Conservation (phyloP, 805 yeast genomes). For the Candida incommunis region DNA sequence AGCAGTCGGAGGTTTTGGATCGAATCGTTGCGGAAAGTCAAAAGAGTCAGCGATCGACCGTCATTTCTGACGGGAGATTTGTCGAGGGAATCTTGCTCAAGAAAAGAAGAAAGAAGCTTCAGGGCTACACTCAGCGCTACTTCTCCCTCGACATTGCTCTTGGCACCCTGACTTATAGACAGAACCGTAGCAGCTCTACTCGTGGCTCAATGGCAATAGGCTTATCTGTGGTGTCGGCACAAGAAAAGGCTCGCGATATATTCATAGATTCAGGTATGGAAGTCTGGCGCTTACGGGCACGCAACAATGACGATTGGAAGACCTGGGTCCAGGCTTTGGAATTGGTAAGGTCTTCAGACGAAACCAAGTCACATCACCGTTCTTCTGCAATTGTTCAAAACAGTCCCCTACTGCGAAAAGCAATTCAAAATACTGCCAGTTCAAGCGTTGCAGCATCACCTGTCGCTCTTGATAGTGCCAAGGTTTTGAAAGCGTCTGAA, state of each 20-base stretch:
- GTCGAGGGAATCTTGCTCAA: conserved; percentile 70
- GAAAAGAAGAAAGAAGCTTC: conserved; percentile 68
- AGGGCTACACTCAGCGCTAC: conserved; percentile 75
- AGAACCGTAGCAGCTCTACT: conserved; percentile 52
- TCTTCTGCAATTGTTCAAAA: conserved; percentile 3
- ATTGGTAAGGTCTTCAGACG: conserved; percentile 13
- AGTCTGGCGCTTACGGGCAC: conserved; percentile 75
- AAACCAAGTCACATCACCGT: conserved; percentile 4
- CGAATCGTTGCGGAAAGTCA: not conserved
- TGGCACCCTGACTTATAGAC: conserved; percentile 71
- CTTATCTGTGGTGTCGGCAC: conserved; percentile 71
- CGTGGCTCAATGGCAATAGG: conserved; percentile 88
- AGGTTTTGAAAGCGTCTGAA: not conserved
- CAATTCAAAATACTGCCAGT: not conserved
- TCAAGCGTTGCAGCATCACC: not conserved
- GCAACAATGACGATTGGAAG: conserved; percentile 48
- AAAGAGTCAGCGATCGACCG: not conserved
- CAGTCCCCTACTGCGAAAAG: not conserved
- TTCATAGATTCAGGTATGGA: conserved; percentile 91
- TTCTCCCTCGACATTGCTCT: conserved; percentile 71
- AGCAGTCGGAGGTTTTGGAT: not conserved
- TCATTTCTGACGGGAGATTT: conserved; percentile 24
- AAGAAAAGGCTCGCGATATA: conserved; percentile 49
- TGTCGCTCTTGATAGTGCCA: not conserved
- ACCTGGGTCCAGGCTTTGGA: conserved; percentile 78